Evolutionary conservation across 495 filamentous ascomycete species (phyloP), one percentile per base, ranked within the genome.

Genomic region (Podospora fimiseda): DNA sequence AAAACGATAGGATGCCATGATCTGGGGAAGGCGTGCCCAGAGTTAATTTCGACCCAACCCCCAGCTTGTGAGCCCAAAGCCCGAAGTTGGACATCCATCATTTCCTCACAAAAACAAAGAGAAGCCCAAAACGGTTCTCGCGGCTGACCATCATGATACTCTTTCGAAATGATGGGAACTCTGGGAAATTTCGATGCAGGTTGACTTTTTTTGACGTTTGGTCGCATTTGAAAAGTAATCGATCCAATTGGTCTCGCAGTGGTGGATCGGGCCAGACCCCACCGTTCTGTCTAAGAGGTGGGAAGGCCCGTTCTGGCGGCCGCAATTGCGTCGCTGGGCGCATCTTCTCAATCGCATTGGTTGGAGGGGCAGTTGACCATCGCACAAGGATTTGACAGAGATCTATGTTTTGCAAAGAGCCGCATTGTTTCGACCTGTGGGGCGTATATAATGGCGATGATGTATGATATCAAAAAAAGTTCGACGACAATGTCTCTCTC

Each of bases 321-420:
- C 48, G 19, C 67, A 66, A 62, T 51, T 55, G 58, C 52, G 43
- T 43, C 53, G 21, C 43, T 40, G 52, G 58, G 43, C 42, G 21
- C n/a, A 36, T 46, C 52, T 59, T 63, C 53, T 65, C 67, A 68
- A 70, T 68, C 56, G 53, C 55, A 56, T 50, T 47, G 47, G 51
- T 38, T 33, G 51, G 48, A 33, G 18, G 37, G 59, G 30, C 33
- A 23, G 36, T 55, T 43, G 46, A 48, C 48, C 59, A 61, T 66
- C 57, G 56, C 62, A 62, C 57, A 47, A 40, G 43, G 52, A 47
- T 27, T 30, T 45, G 49, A 22, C 27, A 52, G 56, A 52, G 50
- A 53, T 62, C 48, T 14, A 23, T 51, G 21, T 22, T 47, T 52
- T n/a, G 50, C 16, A 43, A 59, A 66, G 58, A 65, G 62, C 62